phyloP scores from a whole-genome alignment of 2,329 filamentous ascomycete genomes.

The Nothopassalora personata region DNA sequence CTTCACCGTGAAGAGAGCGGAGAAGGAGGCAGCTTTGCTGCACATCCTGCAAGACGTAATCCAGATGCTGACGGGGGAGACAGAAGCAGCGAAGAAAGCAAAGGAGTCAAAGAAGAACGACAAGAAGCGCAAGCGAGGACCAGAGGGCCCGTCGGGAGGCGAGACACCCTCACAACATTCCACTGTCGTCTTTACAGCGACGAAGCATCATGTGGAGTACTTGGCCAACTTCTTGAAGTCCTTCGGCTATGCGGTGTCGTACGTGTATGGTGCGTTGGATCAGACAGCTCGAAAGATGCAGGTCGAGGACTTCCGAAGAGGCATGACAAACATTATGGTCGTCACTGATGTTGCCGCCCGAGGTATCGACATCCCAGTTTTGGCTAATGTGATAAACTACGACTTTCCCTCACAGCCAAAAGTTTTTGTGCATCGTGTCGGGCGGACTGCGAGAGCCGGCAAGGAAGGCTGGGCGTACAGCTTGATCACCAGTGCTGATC shows the following conservation, averaged over 20 bases:
- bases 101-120: constrained; percentile 43
- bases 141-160: constrained; percentile 47
- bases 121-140: constrained; percentile 69
- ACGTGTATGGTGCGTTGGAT: constrained; percentile 90
- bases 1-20: constrained; percentile 84
- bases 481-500: constrained; percentile 78
- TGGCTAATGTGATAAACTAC: constrained; percentile 98
- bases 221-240: constrained; percentile 71
- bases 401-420: constrained; percentile 97
- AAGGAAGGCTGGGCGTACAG: constrained; percentile 93
- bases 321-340: constrained; percentile 82
- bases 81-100: constrained; percentile 47
- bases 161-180: constrained; percentile 82
- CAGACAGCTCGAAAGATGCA: constrained; percentile 90
- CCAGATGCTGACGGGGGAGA: constrained; percentile 69
- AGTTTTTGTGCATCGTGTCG: constrained; percentile 92
- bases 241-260: constrained; percentile 83
- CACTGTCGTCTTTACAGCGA: constrained; percentile 90
- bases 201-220: constrained; percentile 97
- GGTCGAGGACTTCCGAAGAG: constrained; percentile 80
- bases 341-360: constrained; percentile 94
- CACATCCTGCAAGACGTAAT: constrained; percentile 89
- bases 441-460: constrained; percentile 89
- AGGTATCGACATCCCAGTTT: constrained; percentile 93
- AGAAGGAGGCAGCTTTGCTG: constrained; percentile 88